phyloP scores from a whole-genome alignment of 768 basidiomycete genomes.

The Naganishia friedmannii region DNA sequence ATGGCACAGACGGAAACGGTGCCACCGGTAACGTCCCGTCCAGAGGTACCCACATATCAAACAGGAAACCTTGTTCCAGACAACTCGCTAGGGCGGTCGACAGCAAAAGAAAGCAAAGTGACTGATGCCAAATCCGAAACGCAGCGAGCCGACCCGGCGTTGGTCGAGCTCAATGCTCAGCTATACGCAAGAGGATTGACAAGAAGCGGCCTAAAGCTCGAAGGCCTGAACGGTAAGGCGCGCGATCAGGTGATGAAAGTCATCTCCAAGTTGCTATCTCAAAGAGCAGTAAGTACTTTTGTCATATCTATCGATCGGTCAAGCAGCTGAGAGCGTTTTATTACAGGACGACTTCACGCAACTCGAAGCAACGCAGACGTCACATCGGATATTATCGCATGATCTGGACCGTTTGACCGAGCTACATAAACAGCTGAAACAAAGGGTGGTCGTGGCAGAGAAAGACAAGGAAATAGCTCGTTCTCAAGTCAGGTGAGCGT shows the following conservation, averaged over 20 bases:
- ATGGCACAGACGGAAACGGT: not conserved
- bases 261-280: slow-evolving; percentile 32
- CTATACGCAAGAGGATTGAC: slow-evolving; percentile 36
- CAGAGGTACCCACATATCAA: not conserved
- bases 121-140: not conserved
- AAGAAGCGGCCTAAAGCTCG: slow-evolving; percentile 28
- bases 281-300: slow-evolving; percentile 31
- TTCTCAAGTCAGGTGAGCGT: slow-evolving; percentile 33
- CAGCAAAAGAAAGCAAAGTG: not conserved
- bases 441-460: slow-evolving; percentile 26
- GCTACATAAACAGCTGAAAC: slow-evolving; percentile 30
- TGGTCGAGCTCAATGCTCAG: slow-evolving; percentile 34
- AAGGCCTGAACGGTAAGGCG: slow-evolving; percentile 29
- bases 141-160: not conserved
- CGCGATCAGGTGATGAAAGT: slow-evolving; percentile 32
- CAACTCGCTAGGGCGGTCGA: not conserved
- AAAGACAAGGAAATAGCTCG: slow-evolving; percentile 33
- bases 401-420: slow-evolving; percentile 36
- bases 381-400: slow-evolving; percentile 33
- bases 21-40: not conserved
- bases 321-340: not conserved
- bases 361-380: slow-evolving; percentile 32
- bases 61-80: not conserved
- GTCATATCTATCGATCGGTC: not conserved
- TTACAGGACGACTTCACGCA: slow-evolving; percentile 36